These are phyloP conservation scores for Asclepias syriaca DNA, from an alignment of 257 asterid genomes.

Conservation along the genomic window DNA sequence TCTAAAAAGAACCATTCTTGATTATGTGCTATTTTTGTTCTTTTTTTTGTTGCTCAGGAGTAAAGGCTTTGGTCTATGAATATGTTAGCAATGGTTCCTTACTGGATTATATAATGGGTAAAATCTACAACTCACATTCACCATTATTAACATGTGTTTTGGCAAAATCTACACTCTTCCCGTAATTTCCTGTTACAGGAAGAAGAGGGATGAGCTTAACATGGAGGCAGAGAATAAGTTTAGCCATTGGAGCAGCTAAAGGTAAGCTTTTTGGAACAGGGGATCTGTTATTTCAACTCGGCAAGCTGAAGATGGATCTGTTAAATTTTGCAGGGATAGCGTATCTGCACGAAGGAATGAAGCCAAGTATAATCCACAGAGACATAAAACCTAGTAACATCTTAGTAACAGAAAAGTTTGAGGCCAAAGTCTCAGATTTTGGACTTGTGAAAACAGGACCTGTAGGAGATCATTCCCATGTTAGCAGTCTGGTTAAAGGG, in stretches of 20 bases:
- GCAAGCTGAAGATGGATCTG: background rate
- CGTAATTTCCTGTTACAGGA: conserved; percentile 29
- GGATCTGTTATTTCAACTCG: too few relatives aligned
- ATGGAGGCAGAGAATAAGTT: conserved; percentile 68
- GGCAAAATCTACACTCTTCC: background rate
- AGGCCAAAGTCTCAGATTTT: conserved; percentile 75
- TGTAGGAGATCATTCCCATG: conserved; percentile 61
- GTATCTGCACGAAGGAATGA: conserved; percentile 55
- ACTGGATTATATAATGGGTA: conserved; percentile 67
- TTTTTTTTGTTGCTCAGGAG: conserved; percentile 5
- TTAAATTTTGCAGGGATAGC: conserved; percentile 48
- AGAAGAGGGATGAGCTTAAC: conserved; percentile 56
- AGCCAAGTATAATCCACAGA: conserved; percentile 67
- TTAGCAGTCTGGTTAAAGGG: conserved; percentile 67
- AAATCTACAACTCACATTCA: background rate
- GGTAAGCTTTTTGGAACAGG: conserved; percentile 24
- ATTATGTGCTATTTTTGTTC: background rate
- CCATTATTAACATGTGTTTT: background rate
- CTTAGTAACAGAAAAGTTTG: conserved; percentile 54
- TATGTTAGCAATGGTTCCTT: conserved; percentile 71
- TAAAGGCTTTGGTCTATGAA: conserved; percentile 60
- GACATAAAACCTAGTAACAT: conserved; percentile 76
- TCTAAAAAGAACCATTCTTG: background rate
- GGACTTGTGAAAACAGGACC: conserved; percentile 74
- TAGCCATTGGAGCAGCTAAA: conserved; percentile 84